Base-by-base conservation (phyloP, 2,329 filamentous ascomycete species). In the Fusarium caatingaense region DNA sequence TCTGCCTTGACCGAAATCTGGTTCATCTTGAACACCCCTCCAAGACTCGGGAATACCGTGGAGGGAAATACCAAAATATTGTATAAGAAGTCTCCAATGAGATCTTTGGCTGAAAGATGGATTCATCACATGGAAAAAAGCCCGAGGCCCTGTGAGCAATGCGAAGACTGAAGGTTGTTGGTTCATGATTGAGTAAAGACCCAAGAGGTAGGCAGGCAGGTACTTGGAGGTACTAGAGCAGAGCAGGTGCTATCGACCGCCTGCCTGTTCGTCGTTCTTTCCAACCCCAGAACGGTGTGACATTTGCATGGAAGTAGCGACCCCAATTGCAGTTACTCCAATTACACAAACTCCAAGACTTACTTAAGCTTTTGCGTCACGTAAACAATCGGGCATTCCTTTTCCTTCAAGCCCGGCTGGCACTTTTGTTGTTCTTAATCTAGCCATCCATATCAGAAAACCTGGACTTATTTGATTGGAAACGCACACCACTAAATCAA, bases 401-500 rank as follows among this genome's bases (percentile, higher is more conserved):
- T 23, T 23, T 16, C 21, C n/a, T 23, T 8, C 21, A 44, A 41
- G n/a, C 32, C 57, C 51, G 60, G 41, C 28, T 65, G 60, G 53
- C 23, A 59, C 60, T 60, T 64, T 66, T 66, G 55, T 66, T 34
- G 9, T 49, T 47, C 12, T 37, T n/a, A 37, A 37, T 37, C 41
- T 28, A 23, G 15, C 16, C 54, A 40, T 32, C 21, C 32, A 32
- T 30, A 60, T 41, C 25, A 40, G 28, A 18, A 66, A 49, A 37
- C 18, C 12, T 41, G 18, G 28, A 34, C 13, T 7, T 40, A 28
- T 25, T 67, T 62, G 11, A 60, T 72, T 12, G 69, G 65, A 48
- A 66, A 58, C 25, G 15, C 61, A 59, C 16, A 49, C 61, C 40
- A 67, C 70, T 40, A 56, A 71, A 20, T 72, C 56, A 40, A 60